A percentile compares a stretch with the other conserved stretches of the same genome.
Evolutionary conservation across 2,329 filamentous ascomycete genomes (phyloP).

Genomic region (Capronia epimyces): DNA sequence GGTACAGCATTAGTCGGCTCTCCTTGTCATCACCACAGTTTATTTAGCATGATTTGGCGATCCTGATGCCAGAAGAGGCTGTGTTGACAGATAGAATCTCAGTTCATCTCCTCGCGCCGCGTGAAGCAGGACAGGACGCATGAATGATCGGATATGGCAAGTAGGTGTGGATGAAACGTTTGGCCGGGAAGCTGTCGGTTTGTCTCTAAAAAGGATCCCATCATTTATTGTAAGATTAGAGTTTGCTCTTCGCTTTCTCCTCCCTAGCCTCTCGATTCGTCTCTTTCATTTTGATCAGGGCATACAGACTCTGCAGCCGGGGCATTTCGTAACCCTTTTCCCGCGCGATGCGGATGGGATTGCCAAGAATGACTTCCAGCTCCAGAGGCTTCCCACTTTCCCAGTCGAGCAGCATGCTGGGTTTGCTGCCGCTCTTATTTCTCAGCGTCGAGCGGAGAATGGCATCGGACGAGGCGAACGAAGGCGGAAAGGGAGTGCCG

Average conservation of each 20-base stretch:
- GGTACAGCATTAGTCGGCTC: too few species aligned
- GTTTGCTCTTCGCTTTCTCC: slow-evolving; percentile 8
- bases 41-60: too few species aligned
- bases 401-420: slow-evolving; percentile 67
- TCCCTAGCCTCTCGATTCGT: slow-evolving; percentile 42
- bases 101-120: too few species aligned
- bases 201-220: too few species aligned
- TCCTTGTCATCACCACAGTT: too few species aligned
- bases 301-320: slow-evolving; percentile 62
- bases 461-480: slow-evolving; percentile 58
- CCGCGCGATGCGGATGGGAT: slow-evolving; percentile 61
- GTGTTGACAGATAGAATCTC: too few species aligned
- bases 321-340: slow-evolving; percentile 60
- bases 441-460: slow-evolving; percentile 59
- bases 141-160: too few species aligned
- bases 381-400: slow-evolving; percentile 61
- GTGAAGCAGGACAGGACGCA: too few species aligned
- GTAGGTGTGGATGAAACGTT: too few species aligned
- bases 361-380: slow-evolving; percentile 66
- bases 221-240: too few species aligned
- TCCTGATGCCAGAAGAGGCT: too few species aligned
- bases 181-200: too few species aligned
- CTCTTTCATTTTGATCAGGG: slow-evolving; percentile 59
- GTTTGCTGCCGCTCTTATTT: slow-evolving; percentile 46
- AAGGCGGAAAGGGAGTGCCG: slow-evolving; percentile 54